These are phyloP conservation scores for Allium sativum DNA, from an alignment of 106 monocot genomes.

Conservation along the genomic window DNA sequence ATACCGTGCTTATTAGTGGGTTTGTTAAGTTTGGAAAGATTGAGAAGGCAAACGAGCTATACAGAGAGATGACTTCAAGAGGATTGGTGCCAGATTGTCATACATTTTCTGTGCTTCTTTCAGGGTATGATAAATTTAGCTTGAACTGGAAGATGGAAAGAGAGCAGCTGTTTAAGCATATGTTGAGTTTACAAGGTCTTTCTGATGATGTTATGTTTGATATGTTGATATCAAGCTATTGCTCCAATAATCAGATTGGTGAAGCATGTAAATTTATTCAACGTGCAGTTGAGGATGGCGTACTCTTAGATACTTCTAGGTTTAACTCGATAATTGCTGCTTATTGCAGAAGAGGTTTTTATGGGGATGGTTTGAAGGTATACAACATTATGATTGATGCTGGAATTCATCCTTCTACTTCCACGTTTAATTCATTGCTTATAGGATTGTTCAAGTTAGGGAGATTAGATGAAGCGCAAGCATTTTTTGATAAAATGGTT, in stretches of 20 bases:
- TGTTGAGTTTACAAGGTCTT: background rate
- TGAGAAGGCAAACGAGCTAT: slow-evolving; percentile 30
- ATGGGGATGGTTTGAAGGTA: slow-evolving; percentile 53
- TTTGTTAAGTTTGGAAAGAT: slow-evolving; percentile 68
- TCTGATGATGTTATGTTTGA: slow-evolving; percentile 24
- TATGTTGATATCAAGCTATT: slow-evolving; percentile 43
- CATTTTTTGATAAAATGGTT: slow-evolving; percentile 51
- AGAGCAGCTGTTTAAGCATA: slow-evolving; percentile 3
- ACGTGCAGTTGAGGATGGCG: slow-evolving; percentile 20
- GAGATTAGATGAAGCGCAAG: slow-evolving; percentile 43
- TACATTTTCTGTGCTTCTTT: slow-evolving; percentile 62
- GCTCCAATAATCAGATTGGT: slow-evolving; percentile 55
- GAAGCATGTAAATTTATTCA: slow-evolving; percentile 39
- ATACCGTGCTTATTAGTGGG: slow-evolving; percentile 71
- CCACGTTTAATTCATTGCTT: slow-evolving; percentile 61
- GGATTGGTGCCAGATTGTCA: slow-evolving; percentile 64
- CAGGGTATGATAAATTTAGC: slow-evolving; percentile 49
- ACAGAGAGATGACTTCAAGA: slow-evolving; percentile 42
- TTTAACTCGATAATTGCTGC: slow-evolving; percentile 69
- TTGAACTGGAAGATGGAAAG: slow-evolving; percentile 4
- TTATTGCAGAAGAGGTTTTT: slow-evolving; percentile 51
- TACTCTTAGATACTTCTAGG: slow-evolving; percentile 19
- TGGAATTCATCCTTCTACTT: slow-evolving; percentile 44
- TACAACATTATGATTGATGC: slow-evolving; percentile 38
- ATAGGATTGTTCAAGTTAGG: slow-evolving; percentile 56